A percentile compares a stretch with the other conserved stretches of the same genome.
Conservation (phyloP, 305 asterid species). For the Fraxinus sp. region DNA sequence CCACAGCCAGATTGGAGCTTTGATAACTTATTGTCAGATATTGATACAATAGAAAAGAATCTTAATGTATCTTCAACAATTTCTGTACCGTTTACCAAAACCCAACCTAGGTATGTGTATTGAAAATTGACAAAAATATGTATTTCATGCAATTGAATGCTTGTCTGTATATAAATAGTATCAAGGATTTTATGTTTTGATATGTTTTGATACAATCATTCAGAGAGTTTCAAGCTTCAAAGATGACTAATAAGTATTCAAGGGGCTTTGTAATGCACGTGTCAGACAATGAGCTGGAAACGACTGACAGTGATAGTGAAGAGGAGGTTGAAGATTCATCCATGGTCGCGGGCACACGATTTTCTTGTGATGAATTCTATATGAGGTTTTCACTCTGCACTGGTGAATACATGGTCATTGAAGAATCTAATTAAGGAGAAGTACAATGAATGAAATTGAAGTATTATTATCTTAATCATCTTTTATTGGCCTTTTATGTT, state of each 20-base stretch:
- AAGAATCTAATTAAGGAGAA: neutral
- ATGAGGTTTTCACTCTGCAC: constrained; percentile 45
- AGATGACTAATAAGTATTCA: constrained; percentile 22
- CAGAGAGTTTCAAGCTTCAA: constrained; percentile 49
- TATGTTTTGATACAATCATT: neutral
- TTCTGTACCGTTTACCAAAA: constrained; percentile 47
- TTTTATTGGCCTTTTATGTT: neutral
- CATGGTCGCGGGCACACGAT: constrained; percentile 48
- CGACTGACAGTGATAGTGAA: constrained; percentile 39
- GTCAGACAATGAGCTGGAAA: constrained; percentile 44
- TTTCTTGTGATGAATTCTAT: constrained; percentile 52
- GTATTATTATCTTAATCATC: constrained; percentile 2
- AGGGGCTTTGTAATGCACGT: constrained; percentile 62
- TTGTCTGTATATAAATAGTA: neutral
- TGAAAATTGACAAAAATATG: neutral
- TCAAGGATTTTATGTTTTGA: constrained; percentile 21
- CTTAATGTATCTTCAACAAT: constrained; percentile 33
- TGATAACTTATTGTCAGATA: constrained; percentile 56
- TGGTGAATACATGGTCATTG: constrained; percentile 1
- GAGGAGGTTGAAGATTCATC: constrained; percentile 33
- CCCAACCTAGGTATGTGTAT: constrained; percentile 43
- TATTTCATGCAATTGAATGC: neutral
- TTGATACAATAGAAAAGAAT: constrained; percentile 53
- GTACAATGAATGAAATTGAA: neutral
- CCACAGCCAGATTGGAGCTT: constrained; percentile 89